Base-by-base conservation (phyloP, 2,329 filamentous ascomycete genomes). In the Aspergillus transmontanensis region DNA sequence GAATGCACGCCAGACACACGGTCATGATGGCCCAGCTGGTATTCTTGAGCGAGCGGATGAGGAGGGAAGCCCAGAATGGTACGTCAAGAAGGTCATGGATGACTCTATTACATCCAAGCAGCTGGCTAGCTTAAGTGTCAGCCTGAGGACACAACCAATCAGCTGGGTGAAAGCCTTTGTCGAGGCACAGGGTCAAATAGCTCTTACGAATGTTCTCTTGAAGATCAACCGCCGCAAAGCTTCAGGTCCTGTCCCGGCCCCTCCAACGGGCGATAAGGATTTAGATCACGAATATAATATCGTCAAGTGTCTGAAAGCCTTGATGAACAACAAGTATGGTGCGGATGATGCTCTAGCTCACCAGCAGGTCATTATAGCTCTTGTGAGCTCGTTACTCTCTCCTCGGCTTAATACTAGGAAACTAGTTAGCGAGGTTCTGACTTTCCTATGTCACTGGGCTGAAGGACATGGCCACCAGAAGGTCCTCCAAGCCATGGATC, bases 261-360 rank as follows among this genome's bases (percentile, higher is more conserved):
- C 83, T 39, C 87, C 83, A 32, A 79, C 81, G 78, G 86, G 82
- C 62, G 93, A 96, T 71, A 93, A 91, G 76, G 92, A 94, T 73
- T 84, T 95, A 57, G 94, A 97, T 74, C 88, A 91, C 69, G 94
- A 97, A 80, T 98, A 98, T 76, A 95, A 98, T 75, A 97, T 99
- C 66, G 88, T 97, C 75, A 99, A 99, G 81, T 98, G 95, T 81
- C 81, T 99, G 63, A 98, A 98, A 82, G 93, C 94, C 36, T 81
- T 98, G 62, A 96, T 98, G 91, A 99, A 99, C 87, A 99, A 97
- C 86, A 97, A 97, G 77, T 98, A 96, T 77, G 95, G 95, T 65
- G 95, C 95, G 65, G 95, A 99, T 76, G 94, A 99, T 84, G 95
- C 95, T 21, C 84, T 99, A 62, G 84, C 88, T 64, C 94, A 98